Base-by-base conservation (phyloP, 2,329 filamentous ascomycete genomes). In the Rosellinia necatrix region DNA sequence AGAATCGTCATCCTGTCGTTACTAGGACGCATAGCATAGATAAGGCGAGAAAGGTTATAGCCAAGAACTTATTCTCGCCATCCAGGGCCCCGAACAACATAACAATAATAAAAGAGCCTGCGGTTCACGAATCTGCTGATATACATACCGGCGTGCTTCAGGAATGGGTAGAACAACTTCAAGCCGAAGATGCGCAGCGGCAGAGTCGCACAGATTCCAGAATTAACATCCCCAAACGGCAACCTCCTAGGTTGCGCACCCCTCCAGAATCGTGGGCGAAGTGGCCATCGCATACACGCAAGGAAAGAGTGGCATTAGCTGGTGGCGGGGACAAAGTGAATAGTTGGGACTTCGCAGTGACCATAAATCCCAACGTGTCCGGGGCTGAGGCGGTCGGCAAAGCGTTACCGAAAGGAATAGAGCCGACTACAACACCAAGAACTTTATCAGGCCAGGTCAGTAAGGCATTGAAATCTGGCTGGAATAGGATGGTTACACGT, bases 281-380 rank as follows among this genome's bases (percentile, higher is more conserved):
- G 48, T 72, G 70, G 70, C 68, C 70, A 15, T 72, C 69, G 4
- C 66, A 70, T 54, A 67, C 66, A 44, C 68, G 69, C 2, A 47
- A 59, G 4, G 61, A 68, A 49, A 66, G 70, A 49, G 64, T 61
- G 25, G 65, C 65, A 12, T 49, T 63, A n/a, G 69, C 70, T 32
- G 64, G 66, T 15, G 44, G 58, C 22, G 54, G 49, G 22, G 68
- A 71, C 44, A 61, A 43, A 15, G 67, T 72, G 24, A 58, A 48
- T 3, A 49, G 65, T 9, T 58, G 56, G 30, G 70, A 72, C 49
- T 72, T 61, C 32, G 62, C 50, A 30, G 42, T 38, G 2, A 19
- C 40, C 12, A 22, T 29, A 17, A 40, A 48, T 8, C 3, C 51
- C 21, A 27, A 30, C 8, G 17, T 13, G 21, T 27, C 42, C 4